Evolutionary conservation across 768 basidiomycete genomes (phyloP), one percentile per base, ranked within the genome.

Genomic region (Serendipita sp.): DNA sequence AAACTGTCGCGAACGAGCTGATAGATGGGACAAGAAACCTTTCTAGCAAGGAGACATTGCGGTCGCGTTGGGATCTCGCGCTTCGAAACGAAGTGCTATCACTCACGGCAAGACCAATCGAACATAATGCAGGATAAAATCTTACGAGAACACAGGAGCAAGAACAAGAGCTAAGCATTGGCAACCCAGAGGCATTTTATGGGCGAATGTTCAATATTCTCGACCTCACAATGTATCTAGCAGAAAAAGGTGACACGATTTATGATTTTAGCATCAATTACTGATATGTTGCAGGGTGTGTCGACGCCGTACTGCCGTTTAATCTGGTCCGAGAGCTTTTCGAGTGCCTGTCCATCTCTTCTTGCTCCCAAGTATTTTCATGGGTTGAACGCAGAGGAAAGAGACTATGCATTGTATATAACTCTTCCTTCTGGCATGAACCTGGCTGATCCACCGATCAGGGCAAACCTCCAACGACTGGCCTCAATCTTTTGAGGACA

Each of bases 401-500:
- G 15, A 79, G 86, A 15, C 78, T 93, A 44, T 93, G 89, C 0
- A 79, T 60, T 7, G 32, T 69, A 56, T 45, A 70, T 65, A 44
- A 51, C 24, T 46, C 16, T 10, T 47, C 24, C 46, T 38, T 45
- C n/a, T 1, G 13, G 24, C 15, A 3, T 63, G 24, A 3, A 5
- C n/a, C 63, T 2, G 18, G 44, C 48, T 51, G 11, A 28, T 56
- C 15, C 24, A 11, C n/a, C n/a, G 0, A 8, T 8, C 5, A 5
- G 32, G 84, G 92, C 83, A 81, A 86, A 3, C 89, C 90, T 1
- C 84, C 88, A 75, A 91, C 91, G 74, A 89, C 88, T 66, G 92
- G 92, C 72, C 85, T 93, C 45, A 78, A 88, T 64, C 79, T 96
- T 13, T 79, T 95, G 30, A 83, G 92, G 58, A 87, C 86, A 18